Base-by-base conservation (phyloP, 2,329 filamentous ascomycete genomes). In the Aschersonia sp. region DNA sequence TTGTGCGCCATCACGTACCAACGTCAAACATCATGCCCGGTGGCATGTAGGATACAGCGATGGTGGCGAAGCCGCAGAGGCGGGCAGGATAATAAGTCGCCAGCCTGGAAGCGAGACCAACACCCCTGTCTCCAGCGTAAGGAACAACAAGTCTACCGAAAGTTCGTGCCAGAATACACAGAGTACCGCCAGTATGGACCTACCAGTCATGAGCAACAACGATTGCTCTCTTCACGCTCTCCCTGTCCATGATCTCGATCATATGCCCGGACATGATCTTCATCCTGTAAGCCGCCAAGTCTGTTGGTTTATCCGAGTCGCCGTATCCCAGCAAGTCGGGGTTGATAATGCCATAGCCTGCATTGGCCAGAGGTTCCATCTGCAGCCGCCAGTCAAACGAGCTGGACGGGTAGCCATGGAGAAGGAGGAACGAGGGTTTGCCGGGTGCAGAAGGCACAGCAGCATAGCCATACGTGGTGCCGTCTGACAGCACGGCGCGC, bases 291-390 rank as follows among this genome's bases (percentile, higher is more conserved):
- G 6, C 8, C 6, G 10, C 14, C 10, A 14, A 6, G 11, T 44
- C 29, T 12, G 12, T 31, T 2, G 43, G 43, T 14, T 44, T 44
- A 14, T 44, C 43, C 3, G 77, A 80, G 60, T 78, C 77, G 46
- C 77, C 77, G 52, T 70, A 81, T 11, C 74, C 75, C 1, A 76
- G 77, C 3, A 79, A 64, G 56, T 81, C 77, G 0, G 76, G 77
- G 0, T 76, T 76, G 11, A 81, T 56, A 41, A 70, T 62, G 22
- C 59, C 61, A 53, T 70, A 70, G 2, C 52, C 53, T 35, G 58
- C 56, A 22, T 53, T 46, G 8, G 62, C 62, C 30, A 71, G 62
- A 10, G 64, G 58, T 0, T 67, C 66, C 14, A 71, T 69, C 7
- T 71, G 58, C 53, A 70, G 63, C 51, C 68, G 66, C 52, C 64